These are phyloP conservation scores for Agroathelia rolfsii DNA, from an alignment of 1,284 basidiomycete genomes.

Conservation along the genomic window DNA sequence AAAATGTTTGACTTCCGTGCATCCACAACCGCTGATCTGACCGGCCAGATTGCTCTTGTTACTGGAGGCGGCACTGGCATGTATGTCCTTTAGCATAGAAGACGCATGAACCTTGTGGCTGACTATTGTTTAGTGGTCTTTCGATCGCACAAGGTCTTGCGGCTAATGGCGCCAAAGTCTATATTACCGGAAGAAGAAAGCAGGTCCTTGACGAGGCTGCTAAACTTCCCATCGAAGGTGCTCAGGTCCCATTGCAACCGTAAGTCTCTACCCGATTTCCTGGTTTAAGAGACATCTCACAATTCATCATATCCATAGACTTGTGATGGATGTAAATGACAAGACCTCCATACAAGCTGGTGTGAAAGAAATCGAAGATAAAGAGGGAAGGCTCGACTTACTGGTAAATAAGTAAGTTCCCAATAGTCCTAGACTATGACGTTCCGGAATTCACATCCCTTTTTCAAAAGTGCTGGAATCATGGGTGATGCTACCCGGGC, in stretches of 20 bases:
- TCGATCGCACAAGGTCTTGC: slow-evolving; percentile 29
- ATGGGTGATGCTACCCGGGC: not conserved
- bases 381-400: slow-evolving; percentile 22
- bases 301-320: slow-evolving; percentile 1
- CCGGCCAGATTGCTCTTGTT: slow-evolving; percentile 7
- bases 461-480: not conserved
- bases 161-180: slow-evolving; percentile 30
- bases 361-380: slow-evolving; percentile 15
- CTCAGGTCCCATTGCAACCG: too few species aligned
- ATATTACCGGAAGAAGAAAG: slow-evolving; percentile 22
- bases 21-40: not conserved
- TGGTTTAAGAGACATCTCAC: too few species aligned
- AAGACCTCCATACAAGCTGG: slow-evolving; percentile 15
- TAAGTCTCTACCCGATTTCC: too few species aligned
- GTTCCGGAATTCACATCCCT: not conserved
- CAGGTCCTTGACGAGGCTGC: slow-evolving; percentile 18
- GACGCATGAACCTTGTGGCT: not conserved
- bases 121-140: slow-evolving; percentile 16
- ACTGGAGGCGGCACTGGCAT: slow-evolving; percentile 19
- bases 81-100: slow-evolving; percentile 1
- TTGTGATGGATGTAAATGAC: slow-evolving; percentile 9
- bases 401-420: slow-evolving; percentile 24
- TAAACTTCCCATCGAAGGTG: not conserved
- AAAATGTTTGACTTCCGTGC: too few species aligned
- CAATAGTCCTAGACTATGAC: too few species aligned